These are phyloP conservation scores for Candida nonsorbophila DNA, from an alignment of 805 yeast genomes.

Conservation along the genomic window DNA sequence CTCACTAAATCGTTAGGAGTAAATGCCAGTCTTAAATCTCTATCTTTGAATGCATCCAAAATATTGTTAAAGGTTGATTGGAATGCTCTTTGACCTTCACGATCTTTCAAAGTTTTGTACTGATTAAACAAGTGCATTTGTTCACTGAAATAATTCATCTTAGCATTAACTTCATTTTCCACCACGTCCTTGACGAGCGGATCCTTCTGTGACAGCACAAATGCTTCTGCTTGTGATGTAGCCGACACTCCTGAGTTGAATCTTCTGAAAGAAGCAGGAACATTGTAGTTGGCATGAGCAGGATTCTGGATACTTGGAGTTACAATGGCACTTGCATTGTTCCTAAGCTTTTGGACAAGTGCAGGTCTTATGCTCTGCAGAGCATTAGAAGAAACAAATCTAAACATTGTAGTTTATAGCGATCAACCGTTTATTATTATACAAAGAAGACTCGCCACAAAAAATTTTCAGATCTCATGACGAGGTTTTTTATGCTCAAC, in stretches of 20 bases:
- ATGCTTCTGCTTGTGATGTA: conserved; percentile 4
- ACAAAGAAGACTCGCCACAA: too few species aligned
- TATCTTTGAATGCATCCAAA: conserved; percentile 15
- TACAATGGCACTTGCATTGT: conserved; percentile 13
- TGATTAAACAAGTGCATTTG: conserved; percentile 19
- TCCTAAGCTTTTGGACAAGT: conserved; percentile 31
- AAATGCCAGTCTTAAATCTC: conserved; percentile 13
- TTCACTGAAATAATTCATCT: conserved; percentile 24
- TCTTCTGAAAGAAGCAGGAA: conserved; percentile 3
- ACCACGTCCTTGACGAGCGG: conserved; percentile 16
- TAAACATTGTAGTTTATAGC: conserved; percentile 35
- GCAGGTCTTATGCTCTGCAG: conserved; percentile 32
- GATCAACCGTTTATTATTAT: too few species aligned
- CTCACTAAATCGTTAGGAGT: conserved; percentile 15
- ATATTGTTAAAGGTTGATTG: conserved; percentile 12
- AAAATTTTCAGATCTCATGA: too few species aligned
- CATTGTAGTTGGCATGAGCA: conserved; percentile 5
- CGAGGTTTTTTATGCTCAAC: too few species aligned
- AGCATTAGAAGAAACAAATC: conserved; percentile 33
- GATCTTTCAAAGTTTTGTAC: conserved; percentile 7
- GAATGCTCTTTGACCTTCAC: conserved; percentile 13
- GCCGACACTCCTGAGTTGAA: conserved; percentile 7
- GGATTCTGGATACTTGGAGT: conserved; percentile 2
- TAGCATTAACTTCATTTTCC: conserved; percentile 13
- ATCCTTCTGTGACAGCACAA: too few species aligned